These are phyloP conservation scores for Amanita polypyramis DNA, from an alignment of 768 basidiomycete species.

Conservation along the genomic window DNA sequence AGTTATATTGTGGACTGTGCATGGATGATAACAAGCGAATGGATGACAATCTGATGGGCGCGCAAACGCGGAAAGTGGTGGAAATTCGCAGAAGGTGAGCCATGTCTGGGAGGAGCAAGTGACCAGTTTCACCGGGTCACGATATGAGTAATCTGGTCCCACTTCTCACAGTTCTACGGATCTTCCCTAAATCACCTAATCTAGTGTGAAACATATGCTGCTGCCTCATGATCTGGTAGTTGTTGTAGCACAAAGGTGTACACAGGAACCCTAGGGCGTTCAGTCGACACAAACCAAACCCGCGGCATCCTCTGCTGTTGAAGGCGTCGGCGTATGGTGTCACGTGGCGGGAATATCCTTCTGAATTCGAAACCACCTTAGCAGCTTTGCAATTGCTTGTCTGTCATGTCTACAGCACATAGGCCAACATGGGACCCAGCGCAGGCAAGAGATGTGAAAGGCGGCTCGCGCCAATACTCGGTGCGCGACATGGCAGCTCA, in stretches of 20 bases:
- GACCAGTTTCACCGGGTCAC: too few relatives aligned
- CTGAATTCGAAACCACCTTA: not conserved
- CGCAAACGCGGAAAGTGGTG: constrained; percentile 3
- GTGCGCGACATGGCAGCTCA: constrained; percentile 90
- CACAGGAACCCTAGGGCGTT: too few relatives aligned
- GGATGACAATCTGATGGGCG: not conserved
- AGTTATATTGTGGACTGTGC: constrained; percentile 36
- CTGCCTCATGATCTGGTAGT: too few relatives aligned
- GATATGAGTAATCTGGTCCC: too few relatives aligned
- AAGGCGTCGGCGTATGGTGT: not conserved
- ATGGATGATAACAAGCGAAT: constrained; percentile 41
- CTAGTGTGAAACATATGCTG: too few relatives aligned
- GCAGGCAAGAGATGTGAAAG: constrained; percentile 85
- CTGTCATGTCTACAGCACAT: constrained; percentile 78
- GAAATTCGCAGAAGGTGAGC: too few relatives aligned
- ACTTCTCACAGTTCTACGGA: too few relatives aligned
- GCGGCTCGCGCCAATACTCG: constrained; percentile 87
- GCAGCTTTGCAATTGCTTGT: not conserved
- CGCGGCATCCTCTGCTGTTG: too few relatives aligned
- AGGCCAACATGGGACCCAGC: constrained; percentile 98
- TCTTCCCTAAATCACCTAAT: too few relatives aligned
- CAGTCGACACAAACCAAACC: too few relatives aligned
- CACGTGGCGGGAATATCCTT: not conserved
- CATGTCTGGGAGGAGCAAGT: too few relatives aligned
- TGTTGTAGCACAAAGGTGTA: too few relatives aligned